These are phyloP conservation scores for Solanum chiquidenum DNA, from an alignment of 257 asterid genomes.

Conservation along the genomic window DNA sequence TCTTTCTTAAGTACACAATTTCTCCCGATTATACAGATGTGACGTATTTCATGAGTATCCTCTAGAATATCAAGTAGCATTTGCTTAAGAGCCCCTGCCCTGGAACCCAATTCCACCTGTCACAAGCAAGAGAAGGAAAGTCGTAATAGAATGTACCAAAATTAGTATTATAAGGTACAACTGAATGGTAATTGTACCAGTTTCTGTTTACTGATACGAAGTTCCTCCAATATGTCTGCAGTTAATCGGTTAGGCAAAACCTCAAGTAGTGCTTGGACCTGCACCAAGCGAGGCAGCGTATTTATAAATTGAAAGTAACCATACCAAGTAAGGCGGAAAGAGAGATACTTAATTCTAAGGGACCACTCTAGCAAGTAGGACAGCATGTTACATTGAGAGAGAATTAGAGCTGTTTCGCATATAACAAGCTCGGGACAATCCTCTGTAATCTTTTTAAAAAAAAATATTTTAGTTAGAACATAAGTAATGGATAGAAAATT, in stretches of 20 bases:
- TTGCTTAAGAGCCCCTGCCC: constrained; percentile 91
- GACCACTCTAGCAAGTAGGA: background rate
- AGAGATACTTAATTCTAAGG: background rate
- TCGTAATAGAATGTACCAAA: background rate
- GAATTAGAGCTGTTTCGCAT: background rate
- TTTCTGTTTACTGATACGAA: constrained; percentile 87
- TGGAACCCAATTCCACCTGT: constrained; percentile 94
- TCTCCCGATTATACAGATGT: constrained; percentile 89
- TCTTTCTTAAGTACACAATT: constrained; percentile 56
- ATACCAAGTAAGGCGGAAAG: background rate
- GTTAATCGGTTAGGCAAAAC: constrained; percentile 92
- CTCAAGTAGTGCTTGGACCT: constrained; percentile 91
- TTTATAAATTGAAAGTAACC: background rate
- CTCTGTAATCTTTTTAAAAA: accelerated
- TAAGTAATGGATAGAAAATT: background rate
- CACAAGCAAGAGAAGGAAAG: background rate
- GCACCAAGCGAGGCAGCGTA: constrained; percentile 17
- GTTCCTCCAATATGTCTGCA: constrained; percentile 84
- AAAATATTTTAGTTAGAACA: background rate
- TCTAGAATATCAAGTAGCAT: constrained; percentile 98
- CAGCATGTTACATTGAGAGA: background rate
- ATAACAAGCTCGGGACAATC: background rate
- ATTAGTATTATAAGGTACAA: background rate
- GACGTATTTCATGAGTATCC: constrained; percentile 91
- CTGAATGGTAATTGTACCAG: constrained; percentile 33